Base-by-base conservation (phyloP, 202 grass and related monocot species). In the Carex arenaria region DNA sequence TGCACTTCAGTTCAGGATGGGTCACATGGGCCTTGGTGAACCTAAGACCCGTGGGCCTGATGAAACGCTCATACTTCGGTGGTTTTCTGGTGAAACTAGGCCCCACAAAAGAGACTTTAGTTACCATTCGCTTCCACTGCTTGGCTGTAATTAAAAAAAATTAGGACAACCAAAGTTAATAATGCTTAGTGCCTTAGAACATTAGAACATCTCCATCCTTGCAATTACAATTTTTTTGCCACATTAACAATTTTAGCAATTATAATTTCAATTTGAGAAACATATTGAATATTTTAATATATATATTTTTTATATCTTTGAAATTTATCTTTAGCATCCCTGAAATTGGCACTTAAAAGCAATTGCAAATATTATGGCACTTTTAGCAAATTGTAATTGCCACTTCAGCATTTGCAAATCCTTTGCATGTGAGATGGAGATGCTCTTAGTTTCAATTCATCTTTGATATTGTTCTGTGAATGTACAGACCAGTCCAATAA, bases 81-180 rank as follows among this genome's bases (percentile, higher is more conserved):
- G 94, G 94, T 64, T 97, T 94, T 87, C 94, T 97, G 62, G 94
- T 97, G 83, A 97, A 97, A n/a, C 90, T 86, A 84, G 88, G 80
- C 26, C 94, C 94, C 32, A 97, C 92, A 73, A 97, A 97, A 19
- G 94, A 94, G 31, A 87, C 94, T 59, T 97, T 97, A 4, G 92
- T 97, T 55, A 97, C 92, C 92, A 97, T 94, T 92, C 92, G 90
- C 85, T 97, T 97, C 94, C 94, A 97, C 61, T 97, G 94, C 57
- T 97, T 97, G 54, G 91, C 92, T 97, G 87, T 36, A 85, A 12
- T 82, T 47, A 23, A 63, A 87, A 23, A 63, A 85, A 56, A 86
- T 28, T 14, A 70, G 79, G 38, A 8, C 2, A 85, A 54, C 1
- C 28, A 19, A 83, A 59, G 14, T 78, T 59, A 57, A 59, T 59